Conservation (phyloP, 306 rosid species). For the Rubus parviflorus region DNA sequence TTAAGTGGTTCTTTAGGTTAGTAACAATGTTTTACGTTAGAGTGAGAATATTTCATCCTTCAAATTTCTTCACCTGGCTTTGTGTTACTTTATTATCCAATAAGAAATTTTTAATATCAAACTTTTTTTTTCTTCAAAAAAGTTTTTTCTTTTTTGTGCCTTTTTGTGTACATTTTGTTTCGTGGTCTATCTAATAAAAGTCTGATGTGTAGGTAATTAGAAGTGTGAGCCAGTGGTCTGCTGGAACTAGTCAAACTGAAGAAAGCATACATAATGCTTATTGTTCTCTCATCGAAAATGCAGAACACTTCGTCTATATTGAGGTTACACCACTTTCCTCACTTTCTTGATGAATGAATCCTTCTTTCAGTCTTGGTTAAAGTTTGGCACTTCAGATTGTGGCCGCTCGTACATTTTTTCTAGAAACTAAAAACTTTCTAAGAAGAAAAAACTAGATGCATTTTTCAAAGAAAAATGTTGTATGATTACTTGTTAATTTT, state of each 20-base stretch:
- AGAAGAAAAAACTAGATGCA: background rate
- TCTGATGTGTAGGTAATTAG: constrained; percentile 33
- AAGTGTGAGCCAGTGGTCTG: constrained; percentile 58
- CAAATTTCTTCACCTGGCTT: background rate
- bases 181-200: background rate
- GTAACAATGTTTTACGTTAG: background rate
- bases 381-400: background rate
- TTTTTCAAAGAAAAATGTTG: background rate
- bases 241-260: constrained; percentile 52
- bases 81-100: background rate
- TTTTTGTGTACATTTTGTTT: background rate
- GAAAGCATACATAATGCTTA: constrained; percentile 48
- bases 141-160: too few species aligned
- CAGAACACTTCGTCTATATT: constrained; percentile 48
- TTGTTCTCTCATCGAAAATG: constrained; percentile 46
- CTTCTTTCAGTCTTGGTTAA: background rate
- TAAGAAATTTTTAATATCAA: background rate
- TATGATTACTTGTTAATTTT: background rate
- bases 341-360: background rate
- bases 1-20: background rate
- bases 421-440: background rate
- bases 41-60: background rate
- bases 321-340: constrained; percentile 32
- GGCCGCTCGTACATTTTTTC: background rate
- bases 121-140: background rate